A percentile compares a stretch with the other conserved stretches of the same genome.
Conservation (phyloP, 495 filamentous ascomycete species). For the Neurospora discreta region DNA sequence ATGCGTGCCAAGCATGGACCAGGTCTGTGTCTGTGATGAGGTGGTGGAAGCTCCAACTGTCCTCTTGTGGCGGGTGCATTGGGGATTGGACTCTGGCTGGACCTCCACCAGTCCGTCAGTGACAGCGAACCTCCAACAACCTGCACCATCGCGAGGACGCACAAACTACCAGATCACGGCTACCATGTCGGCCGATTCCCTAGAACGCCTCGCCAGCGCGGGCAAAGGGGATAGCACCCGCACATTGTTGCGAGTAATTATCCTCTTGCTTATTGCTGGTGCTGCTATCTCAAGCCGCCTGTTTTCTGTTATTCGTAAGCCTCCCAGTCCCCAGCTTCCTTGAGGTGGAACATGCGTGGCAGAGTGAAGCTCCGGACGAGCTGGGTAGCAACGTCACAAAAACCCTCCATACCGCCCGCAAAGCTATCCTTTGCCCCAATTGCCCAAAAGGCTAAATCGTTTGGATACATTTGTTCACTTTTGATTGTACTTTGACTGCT, state of each 20-base stretch:
- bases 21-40: not conserved
- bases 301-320: slow-evolving; percentile 94
- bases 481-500: slow-evolving; percentile 12
- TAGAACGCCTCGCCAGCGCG: slow-evolving; percentile 29
- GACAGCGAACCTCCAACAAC: slow-evolving; percentile 8
- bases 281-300: slow-evolving; percentile 89
- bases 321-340: slow-evolving; percentile 1
- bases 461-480: not conserved
- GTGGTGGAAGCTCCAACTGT: slow-evolving; percentile 32
- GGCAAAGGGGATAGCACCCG: slow-evolving; percentile 57
- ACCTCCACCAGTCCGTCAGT: not conserved
- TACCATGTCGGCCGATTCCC: slow-evolving; percentile 28
- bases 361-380: slow-evolving; percentile 1
- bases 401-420: not conserved
- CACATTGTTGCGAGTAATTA: slow-evolving; percentile 78
- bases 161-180: slow-evolving; percentile 17
- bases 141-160: slow-evolving; percentile 20
- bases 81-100: not conserved
- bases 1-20: slow-evolving; percentile 16
- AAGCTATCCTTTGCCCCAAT: not conserved
- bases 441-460: not conserved
- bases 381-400: not conserved
- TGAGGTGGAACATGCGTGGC: not conserved
- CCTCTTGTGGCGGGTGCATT: slow-evolving; percentile 15
- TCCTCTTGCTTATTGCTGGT: slow-evolving; percentile 83